Percentiles rank a stretch among this genome's conserved stretches.
These are phyloP conservation scores for Scopulariopsis brevicaulis DNA, from an alignment of 2,329 filamentous ascomycete species.

Conservation along the genomic window DNA sequence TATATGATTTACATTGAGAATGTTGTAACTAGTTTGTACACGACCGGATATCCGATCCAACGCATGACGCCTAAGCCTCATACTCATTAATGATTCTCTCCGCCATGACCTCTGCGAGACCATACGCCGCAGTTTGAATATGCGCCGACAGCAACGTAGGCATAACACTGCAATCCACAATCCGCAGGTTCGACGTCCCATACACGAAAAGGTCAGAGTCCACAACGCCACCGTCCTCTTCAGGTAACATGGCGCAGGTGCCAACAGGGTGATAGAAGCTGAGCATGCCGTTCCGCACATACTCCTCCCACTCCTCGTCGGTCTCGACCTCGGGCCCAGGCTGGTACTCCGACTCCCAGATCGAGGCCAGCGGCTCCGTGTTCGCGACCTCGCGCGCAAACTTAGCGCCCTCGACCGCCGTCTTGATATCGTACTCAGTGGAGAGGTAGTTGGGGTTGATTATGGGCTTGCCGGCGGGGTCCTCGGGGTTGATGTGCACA, in stretches of 20 bases:
- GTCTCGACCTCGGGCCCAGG: constrained; percentile 20
- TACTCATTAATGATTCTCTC: constrained; percentile 10
- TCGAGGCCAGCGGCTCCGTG: constrained; percentile 16
- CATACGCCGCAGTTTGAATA: constrained; percentile 42
- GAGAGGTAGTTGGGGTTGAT: constrained; percentile 8
- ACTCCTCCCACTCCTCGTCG: constrained; percentile 21
- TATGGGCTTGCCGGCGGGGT: constrained; percentile 23
- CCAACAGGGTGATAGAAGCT: constrained; percentile 29
- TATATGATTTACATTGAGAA: no score
- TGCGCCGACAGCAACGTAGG: constrained; percentile 33
- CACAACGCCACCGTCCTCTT: constrained; percentile 31
- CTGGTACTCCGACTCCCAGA: constrained; percentile 21
- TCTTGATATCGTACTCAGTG: constrained; percentile 8
- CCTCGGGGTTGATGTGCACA: constrained; percentile 38
- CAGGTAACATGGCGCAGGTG: constrained; percentile 33
- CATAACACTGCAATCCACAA: constrained; percentile 36
- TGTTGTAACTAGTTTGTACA: no score
- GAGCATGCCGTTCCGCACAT: constrained; percentile 20
- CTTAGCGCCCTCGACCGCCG: constrained; percentile 18
- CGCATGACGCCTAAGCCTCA: not conserved
- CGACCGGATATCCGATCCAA: no score
- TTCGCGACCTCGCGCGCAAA: constrained; percentile 19
- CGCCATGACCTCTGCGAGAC: constrained; percentile 35
- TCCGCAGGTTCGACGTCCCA: constrained; percentile 32
- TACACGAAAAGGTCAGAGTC: constrained; percentile 30